Evolutionary conservation across 306 rosid genomes (phyloP).

Genomic region (Luffa acutangula): DNA sequence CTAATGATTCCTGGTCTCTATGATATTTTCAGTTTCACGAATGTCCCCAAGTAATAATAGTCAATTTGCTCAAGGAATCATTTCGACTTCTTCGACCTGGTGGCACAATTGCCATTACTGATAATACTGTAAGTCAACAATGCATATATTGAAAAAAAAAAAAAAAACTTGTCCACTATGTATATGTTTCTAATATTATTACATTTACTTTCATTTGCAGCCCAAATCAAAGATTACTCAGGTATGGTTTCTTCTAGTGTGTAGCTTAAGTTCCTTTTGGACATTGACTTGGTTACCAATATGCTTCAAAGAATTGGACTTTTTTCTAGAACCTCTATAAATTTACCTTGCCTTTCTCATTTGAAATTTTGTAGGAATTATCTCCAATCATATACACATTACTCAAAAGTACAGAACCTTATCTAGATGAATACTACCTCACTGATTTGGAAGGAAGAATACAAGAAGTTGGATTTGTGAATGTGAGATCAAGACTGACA

Average conservation of each 20-base stretch:
- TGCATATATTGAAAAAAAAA: not conserved
- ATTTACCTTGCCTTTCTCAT: not conserved
- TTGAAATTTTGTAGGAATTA: constrained; percentile 23
- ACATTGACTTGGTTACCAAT: not conserved
- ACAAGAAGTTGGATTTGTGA: constrained; percentile 41
- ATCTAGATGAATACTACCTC: constrained; percentile 46
- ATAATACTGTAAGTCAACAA: constrained; percentile 29
- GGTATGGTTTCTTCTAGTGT: constrained; percentile 12
- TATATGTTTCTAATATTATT: constrained; percentile 15
- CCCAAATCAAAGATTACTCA: constrained; percentile 45
- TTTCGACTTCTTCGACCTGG: constrained; percentile 59
- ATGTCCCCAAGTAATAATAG: constrained; percentile 44
- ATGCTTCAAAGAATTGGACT: not conserved
- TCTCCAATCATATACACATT: constrained; percentile 45
- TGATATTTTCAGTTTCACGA: constrained; percentile 43
- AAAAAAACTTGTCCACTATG: not conserved
- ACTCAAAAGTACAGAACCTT: constrained; percentile 55
- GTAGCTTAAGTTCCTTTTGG: not conserved
- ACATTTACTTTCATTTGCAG: constrained; percentile 25
- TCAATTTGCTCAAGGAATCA: constrained; percentile 34
- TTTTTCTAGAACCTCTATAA: not conserved
- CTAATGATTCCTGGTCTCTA: too few relatives aligned
- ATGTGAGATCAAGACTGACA: constrained; percentile 34
- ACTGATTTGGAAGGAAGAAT: constrained; percentile 41
- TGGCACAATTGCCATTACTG: constrained; percentile 46